These are phyloP conservation scores for Fusarium stilboides DNA, from an alignment of 2,329 filamentous ascomycete genomes.

Conservation along the genomic window DNA sequence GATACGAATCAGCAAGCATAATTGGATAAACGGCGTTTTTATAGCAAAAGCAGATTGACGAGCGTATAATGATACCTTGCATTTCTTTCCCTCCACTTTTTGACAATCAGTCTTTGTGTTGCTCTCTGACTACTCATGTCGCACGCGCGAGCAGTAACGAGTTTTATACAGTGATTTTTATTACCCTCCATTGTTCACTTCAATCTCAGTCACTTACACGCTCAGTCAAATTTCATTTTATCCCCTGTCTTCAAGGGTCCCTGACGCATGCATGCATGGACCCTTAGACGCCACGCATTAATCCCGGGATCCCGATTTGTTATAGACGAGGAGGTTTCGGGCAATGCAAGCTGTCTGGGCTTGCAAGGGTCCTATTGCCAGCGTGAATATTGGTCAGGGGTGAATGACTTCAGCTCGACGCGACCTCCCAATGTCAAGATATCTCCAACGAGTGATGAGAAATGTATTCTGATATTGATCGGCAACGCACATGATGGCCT, in stretches of 20 bases:
- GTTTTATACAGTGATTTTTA: not conserved
- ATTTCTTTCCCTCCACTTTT: slow-evolving; percentile 1
- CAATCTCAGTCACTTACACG: slow-evolving; percentile 10
- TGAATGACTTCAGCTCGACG: not conserved
- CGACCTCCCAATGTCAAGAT: too few relatives aligned
- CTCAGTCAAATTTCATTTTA: not conserved
- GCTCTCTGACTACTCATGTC: not conserved
- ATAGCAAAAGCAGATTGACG: slow-evolving; percentile 32
- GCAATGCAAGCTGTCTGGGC: slow-evolving; percentile 11
- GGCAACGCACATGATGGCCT: too few relatives aligned
- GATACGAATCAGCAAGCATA: slow-evolving; percentile 17
- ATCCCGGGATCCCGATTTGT: not conserved
- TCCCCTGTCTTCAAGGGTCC: slow-evolving; percentile 3
- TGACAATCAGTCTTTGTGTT: not conserved
- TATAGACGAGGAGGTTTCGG: too few relatives aligned
- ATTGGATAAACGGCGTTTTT: slow-evolving; percentile 26
- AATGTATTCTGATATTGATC: too few relatives aligned
- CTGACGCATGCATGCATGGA: not conserved
- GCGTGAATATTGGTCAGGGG: not conserved
- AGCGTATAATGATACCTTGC: slow-evolving; percentile 29
- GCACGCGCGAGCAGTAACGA: not conserved
- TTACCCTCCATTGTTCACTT: not conserved
- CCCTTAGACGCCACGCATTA: not conserved
- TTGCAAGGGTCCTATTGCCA: slow-evolving; percentile 4
- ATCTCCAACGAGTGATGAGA: too few relatives aligned